Percentiles rank a stretch among this genome's conserved stretches.
phyloP scores from a whole-genome alignment of 352 stramenopile species.

The Globisporangium carolinianum region DNA sequence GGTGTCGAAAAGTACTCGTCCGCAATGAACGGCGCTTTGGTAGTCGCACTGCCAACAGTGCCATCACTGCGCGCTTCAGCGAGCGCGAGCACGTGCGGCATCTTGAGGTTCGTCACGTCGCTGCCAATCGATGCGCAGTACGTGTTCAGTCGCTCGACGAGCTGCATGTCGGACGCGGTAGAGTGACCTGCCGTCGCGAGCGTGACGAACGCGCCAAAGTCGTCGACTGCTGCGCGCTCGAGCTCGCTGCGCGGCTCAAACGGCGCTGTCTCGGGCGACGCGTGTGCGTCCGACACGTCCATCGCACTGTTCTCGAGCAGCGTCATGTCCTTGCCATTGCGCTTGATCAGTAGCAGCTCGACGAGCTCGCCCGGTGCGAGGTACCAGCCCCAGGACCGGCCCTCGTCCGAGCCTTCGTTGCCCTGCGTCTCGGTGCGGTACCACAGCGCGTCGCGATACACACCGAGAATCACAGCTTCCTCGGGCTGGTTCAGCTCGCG shows the following conservation, averaged over 20 bases:
- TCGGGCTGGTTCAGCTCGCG: constrained; percentile 94
- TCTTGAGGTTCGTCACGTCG: constrained; percentile 77
- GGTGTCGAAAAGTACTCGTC: constrained; percentile 73
- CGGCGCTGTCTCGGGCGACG: constrained; percentile 20
- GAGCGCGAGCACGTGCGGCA: constrained; percentile 53
- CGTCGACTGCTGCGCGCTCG: constrained; percentile 36
- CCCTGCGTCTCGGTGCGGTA: constrained; percentile 95
- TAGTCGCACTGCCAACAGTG: neutral
- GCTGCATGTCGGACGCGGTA: constrained; percentile 65
- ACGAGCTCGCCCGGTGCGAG: constrained; percentile 90
- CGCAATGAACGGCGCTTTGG: constrained; percentile 31
- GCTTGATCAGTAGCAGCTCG: constrained; percentile 72
- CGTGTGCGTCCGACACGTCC: constrained; percentile 45
- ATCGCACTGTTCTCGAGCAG: constrained; percentile 74
- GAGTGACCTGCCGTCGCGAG: constrained; percentile 62
- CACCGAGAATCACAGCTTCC: constrained; percentile 93
- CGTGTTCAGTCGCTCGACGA: constrained; percentile 81
- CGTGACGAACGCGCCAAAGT: constrained; percentile 54
- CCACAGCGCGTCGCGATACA: constrained; percentile 91
- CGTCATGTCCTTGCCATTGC: constrained; percentile 82
- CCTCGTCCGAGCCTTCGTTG: constrained; percentile 92
- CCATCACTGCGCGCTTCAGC: constrained; percentile 9
- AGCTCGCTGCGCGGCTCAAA: constrained; percentile 41
- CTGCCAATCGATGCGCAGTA: constrained; percentile 72
- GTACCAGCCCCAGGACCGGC: constrained; percentile 93